Percentiles rank a stretch among this genome's conserved stretches.
These are phyloP conservation scores for Aspergillus campestris DNA, from an alignment of 495 filamentous ascomycete species.

Conservation along the genomic window DNA sequence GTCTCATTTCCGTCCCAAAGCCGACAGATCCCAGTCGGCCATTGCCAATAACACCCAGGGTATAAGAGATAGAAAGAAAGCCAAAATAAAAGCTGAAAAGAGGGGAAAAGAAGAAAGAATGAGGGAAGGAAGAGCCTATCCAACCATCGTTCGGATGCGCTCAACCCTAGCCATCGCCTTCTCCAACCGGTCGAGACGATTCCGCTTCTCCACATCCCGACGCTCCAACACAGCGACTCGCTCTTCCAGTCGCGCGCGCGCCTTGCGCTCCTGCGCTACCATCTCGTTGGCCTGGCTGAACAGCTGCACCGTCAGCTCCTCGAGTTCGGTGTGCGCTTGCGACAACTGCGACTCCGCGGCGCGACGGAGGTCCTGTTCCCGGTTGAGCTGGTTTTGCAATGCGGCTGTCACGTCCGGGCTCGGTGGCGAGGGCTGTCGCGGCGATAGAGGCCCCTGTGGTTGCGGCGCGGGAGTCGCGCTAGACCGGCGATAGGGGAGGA, in stretches of 20 bases:
- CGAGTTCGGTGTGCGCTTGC: constrained; percentile 70
- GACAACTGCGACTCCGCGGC: constrained; percentile 66
- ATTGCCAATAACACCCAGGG: constrained; percentile 3
- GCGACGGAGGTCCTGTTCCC: constrained; percentile 62
- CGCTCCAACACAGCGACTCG: constrained; percentile 59
- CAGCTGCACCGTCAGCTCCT: constrained; percentile 77
- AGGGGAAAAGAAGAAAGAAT: constrained; percentile 3
- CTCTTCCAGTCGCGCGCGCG: constrained; percentile 70
- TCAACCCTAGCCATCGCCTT: constrained; percentile 71
- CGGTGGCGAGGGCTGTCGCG: constrained; percentile 14
- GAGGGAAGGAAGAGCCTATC: constrained; percentile 4
- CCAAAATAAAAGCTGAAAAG: not conserved
- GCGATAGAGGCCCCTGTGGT: constrained; percentile 29
- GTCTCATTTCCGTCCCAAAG: constrained; percentile 4
- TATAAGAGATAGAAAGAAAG: constrained; percentile 4
- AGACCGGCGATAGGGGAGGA: constrained; percentile 54
- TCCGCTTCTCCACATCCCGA: constrained; percentile 62
- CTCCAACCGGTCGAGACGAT: constrained; percentile 65
- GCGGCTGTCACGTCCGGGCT: constrained; percentile 40
- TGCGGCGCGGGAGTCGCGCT: constrained; percentile 31
- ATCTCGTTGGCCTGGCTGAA: constrained; percentile 97
- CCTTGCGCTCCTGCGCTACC: constrained; percentile 83
- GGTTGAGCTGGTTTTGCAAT: constrained; percentile 57
- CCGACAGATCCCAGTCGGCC: not conserved
- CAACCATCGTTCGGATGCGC: constrained; percentile 64